Evolutionary conservation across 768 basidiomycete genomes (phyloP), one percentile per base, ranked within the genome.

Genomic region (Boletus vermiculosoides): DNA sequence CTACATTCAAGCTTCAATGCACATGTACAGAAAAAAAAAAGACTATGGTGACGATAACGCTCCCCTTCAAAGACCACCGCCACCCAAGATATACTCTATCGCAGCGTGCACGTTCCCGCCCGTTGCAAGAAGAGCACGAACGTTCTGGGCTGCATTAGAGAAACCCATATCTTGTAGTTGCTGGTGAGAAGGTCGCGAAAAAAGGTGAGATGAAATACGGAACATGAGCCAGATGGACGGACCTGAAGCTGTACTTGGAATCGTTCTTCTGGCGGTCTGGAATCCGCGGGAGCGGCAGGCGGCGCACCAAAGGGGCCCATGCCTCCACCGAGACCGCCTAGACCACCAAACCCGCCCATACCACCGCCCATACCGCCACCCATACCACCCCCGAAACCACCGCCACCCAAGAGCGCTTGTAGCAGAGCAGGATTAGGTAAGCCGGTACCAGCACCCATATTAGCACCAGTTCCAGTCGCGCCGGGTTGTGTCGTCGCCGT

Each of bases 161-260:
- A 98, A 92, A 2, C 93, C 95, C 96, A 98, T 98, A 57, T 90
- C 91, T 69, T 92, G 88, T 66, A 98, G 72, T 87, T 95, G 93
- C 90, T 93, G 62, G 5, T n/a, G 1, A 20, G 6, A 50, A n/a
- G 3, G 3, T 23, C 15, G 15, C 20, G 12, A 33, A 49, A 23
- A 1, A 34, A 1, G n/a, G 41, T 58, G 39, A 49, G 57, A 57
- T 1, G 42, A 7, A 42, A 16, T 11, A 3, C 5, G 40, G 42
- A 1, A 39, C 3, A 13, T 1, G 42, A 36, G 15, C 8, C 2
- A 4, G 18, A n/a, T 15, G 7, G 20, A 61, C 67, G 15, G 0
- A 87, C 90, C 81, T 89, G 87, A 5, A 93, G 76, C 67, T 94
- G 91, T 18, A 87, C 83, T 66, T 95, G 90, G 79, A 91, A 98